These are phyloP conservation scores for Paxillus involutus DNA, from an alignment of 768 basidiomycete genomes.

Conservation along the genomic window DNA sequence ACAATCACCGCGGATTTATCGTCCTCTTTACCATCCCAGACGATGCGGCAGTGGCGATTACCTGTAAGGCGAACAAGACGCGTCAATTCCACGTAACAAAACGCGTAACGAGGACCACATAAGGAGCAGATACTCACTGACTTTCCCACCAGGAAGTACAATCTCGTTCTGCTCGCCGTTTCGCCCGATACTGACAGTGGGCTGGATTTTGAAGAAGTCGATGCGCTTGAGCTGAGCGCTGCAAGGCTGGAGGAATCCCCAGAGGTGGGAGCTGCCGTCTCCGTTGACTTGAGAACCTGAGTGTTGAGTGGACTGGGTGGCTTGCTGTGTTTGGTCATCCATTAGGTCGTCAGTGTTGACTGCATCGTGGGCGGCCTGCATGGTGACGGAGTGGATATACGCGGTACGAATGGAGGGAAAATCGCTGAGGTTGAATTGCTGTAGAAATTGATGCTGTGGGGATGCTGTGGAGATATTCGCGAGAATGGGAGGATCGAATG, in stretches of 20 bases:
- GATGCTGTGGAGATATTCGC: neutral
- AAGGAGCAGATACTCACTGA: slow-evolving; percentile 51
- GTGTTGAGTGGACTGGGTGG: slow-evolving; percentile 40
- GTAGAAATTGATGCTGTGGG: neutral
- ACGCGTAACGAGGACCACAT: slow-evolving; percentile 10
- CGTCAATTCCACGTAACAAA: slow-evolving; percentile 17
- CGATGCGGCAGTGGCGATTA: slow-evolving; percentile 36
- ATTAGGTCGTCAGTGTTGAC: slow-evolving; percentile 27
- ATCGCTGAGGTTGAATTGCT: neutral
- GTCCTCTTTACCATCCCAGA: slow-evolving; percentile 35
- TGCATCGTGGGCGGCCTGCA: slow-evolving; percentile 20
- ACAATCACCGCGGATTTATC: slow-evolving; percentile 34
- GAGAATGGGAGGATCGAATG: neutral
- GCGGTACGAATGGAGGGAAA: neutral
- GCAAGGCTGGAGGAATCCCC: slow-evolving; percentile 74
- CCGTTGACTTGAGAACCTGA: slow-evolving; percentile 27
- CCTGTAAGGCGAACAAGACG: slow-evolving; percentile 32
- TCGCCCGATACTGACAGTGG: slow-evolving; percentile 56
- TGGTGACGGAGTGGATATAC: slow-evolving; percentile 4
- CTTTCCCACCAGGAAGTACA: slow-evolving; percentile 66
- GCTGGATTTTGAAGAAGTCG: slow-evolving; percentile 58
- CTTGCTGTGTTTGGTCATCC: slow-evolving; percentile 38
- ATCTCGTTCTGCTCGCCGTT: slow-evolving; percentile 45
- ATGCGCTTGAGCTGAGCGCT: slow-evolving; percentile 50
- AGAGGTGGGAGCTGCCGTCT: slow-evolving; percentile 42